These are phyloP conservation scores for Boletus subparvulus DNA, from an alignment of 768 basidiomycete genomes.

Conservation along the genomic window DNA sequence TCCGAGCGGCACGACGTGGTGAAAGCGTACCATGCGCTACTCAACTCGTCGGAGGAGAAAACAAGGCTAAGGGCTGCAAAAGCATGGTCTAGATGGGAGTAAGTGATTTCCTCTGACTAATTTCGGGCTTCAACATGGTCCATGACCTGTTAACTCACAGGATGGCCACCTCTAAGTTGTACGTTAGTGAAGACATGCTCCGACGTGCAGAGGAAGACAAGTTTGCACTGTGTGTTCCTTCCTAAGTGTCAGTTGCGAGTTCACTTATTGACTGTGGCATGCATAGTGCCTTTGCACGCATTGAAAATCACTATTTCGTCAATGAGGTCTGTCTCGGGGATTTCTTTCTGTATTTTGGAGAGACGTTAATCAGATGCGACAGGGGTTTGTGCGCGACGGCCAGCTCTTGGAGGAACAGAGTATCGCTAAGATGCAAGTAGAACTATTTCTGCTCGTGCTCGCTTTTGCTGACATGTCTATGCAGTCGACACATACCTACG, in stretches of 20 bases:
- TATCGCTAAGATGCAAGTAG: slow-evolving; percentile 81
- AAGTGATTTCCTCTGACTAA: slow-evolving; percentile 32
- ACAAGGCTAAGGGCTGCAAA: slow-evolving; percentile 68
- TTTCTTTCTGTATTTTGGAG: neutral
- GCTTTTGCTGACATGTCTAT: slow-evolving; percentile 4
- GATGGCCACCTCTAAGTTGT: slow-evolving; percentile 79
- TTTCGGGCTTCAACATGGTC: neutral
- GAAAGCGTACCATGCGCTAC: slow-evolving; percentile 76
- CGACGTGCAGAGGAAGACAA: slow-evolving; percentile 67
- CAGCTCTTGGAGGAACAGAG: slow-evolving; percentile 81
- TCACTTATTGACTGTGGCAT: slow-evolving; percentile 1
- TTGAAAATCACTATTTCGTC: slow-evolving; percentile 91
- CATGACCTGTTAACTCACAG: slow-evolving; percentile 36
- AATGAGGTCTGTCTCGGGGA: slow-evolving; percentile 53
- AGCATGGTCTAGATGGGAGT: slow-evolving; percentile 94
- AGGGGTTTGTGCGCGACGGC: slow-evolving; percentile 88
- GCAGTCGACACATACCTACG: slow-evolving; percentile 83
- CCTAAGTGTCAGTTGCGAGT: slow-evolving; percentile 4
- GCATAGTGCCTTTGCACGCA: slow-evolving; percentile 75
- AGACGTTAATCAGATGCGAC: slow-evolving; percentile 1
- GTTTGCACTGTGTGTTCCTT: slow-evolving; percentile 64
- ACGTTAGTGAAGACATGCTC: slow-evolving; percentile 66
- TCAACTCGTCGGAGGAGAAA: slow-evolving; percentile 70
- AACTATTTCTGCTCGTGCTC: neutral
- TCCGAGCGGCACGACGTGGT: slow-evolving; percentile 78